Evolutionary conservation across 2,329 filamentous ascomycete genomes (phyloP), one percentile per base, ranked within the genome.

Genomic region (Leptosphaerulina australis): DNA sequence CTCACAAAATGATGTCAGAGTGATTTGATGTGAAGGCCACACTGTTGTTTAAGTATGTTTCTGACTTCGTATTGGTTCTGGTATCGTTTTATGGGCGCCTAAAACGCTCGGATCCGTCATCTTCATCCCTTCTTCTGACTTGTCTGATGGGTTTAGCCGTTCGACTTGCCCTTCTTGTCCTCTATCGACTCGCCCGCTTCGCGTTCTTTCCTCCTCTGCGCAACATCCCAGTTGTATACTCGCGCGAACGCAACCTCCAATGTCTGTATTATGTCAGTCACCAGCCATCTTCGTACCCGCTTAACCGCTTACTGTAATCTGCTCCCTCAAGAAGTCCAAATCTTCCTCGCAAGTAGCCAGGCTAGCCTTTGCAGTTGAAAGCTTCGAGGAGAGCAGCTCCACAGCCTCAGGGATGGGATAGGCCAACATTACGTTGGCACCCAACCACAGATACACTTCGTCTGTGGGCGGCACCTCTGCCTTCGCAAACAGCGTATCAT

Each of bases 151-250:
- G n/a, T 33, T 62, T 53, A 67, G 38, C 59, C 64, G 31, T 64
- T 65, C 26, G 58, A 56, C 18, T 60, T 53, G 11, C 59, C 58
- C 48, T 73, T 71, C 53, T 66, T 70, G 48, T 74, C 73, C 43
- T 73, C 74, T 70, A 77, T 75, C 37, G 75, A 76, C 30, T 80
- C 77, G 12, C 66, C 70, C 7, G 55, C 62, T 29, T 88, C 86
- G 73, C 91, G 94, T 54, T 96, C 91, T 79, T 96, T 97, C 63
- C 94, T 82, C 76, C 95, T 90, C 79, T 96, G 90, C 33, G 93
- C 90, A 4, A 99, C 91, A 68, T 99, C 94, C 93, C 94, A 97
- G 75, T 99, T 99, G 76, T 99, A 97, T n/a, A 99, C 92, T 58
- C 94, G 83, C 17, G 94, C 94, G 30, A 93, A 91, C 3, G 94